phyloP scores from a whole-genome alignment of 1,284 basidiomycete genomes.

The Cystobasidium sp. region DNA sequence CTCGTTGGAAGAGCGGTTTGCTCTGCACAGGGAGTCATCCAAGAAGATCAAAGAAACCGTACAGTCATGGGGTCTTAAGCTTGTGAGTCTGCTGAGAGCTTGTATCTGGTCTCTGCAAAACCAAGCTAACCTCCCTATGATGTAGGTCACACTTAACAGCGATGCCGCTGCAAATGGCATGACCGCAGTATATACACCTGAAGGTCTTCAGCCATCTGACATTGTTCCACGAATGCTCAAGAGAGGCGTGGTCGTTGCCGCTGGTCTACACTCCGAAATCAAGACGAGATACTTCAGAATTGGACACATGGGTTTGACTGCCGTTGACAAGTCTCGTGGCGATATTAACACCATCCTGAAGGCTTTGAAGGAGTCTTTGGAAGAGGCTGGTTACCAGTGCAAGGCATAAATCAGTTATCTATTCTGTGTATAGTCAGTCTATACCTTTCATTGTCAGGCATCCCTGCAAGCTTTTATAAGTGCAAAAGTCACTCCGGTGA shows the following conservation, averaged over 20 bases:
- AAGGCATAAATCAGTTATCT: constrained; percentile 3
- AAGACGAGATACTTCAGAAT: constrained; percentile 68
- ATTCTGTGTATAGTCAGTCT: neutral
- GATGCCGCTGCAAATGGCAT: constrained; percentile 85
- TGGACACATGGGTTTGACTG: constrained; percentile 67
- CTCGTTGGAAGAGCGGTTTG: constrained; percentile 79
- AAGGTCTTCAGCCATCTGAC: constrained; percentile 72
- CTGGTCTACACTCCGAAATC: constrained; percentile 80
- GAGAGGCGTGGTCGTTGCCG: constrained; percentile 73
- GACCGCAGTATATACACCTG: constrained; percentile 72
- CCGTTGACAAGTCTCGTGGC: constrained; percentile 68
- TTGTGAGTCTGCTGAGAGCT: constrained; percentile 48
- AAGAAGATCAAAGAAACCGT: constrained; percentile 74
- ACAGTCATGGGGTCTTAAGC: constrained; percentile 71
- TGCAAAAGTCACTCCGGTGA: neutral
- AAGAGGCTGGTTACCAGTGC: constrained; percentile 59
- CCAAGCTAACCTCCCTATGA: neutral
- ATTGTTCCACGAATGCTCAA: constrained; percentile 65
- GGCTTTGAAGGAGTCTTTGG: constrained; percentile 66
- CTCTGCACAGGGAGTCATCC: constrained; percentile 74
- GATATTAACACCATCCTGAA: constrained; percentile 78
- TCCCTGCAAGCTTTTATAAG: neutral
- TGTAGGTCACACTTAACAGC: constrained; percentile 65
- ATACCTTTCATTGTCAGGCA: neutral
- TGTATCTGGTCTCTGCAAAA: neutral